Base-by-base conservation (phyloP, 108 stramenopile genomes). In the Skeletonema tropicum region DNA sequence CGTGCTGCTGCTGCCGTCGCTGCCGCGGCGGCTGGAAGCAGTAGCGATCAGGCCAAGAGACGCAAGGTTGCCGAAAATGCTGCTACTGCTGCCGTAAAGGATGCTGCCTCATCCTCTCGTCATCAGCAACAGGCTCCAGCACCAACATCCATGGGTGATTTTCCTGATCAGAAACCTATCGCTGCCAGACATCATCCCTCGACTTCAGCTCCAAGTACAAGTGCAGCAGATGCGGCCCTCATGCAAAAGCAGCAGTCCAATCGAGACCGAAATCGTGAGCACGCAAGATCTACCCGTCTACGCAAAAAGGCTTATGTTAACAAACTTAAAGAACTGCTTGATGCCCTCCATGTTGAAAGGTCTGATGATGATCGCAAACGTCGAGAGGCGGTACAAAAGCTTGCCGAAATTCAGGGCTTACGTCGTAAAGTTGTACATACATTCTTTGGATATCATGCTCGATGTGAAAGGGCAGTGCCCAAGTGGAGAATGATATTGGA, bases 261-360 rank as follows among this genome's bases (percentile, higher is more conserved):
- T 60, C 87, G 95, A 30, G 96, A 98, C 70, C 83, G 97, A 15
- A 98, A 98, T 76, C 80, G 96, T 30, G 98, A 96, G 83, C 96
- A 98, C 73, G 98, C 98, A 14, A 72, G 93, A 29, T 97, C 94
- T 45, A 97, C 98, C 9, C 87, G 98, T 36, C 88, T 96, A 8
- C 90, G 97, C 6, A 98, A 98, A 80, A 98, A 98, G 73, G 97
- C 96, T 14, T 97, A 97, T 82, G 87, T 98, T 19, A 83, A 85
- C 64, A 95, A 94, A 73, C 85, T 98, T 17, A 95, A 97, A 76
- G 94, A 94, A 77, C 80, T 96, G 21, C 90, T 97, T 8, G 96
- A 96, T 52, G 83, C 92, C 29, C 66, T 98, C 41, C 87, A 88
- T 70, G 79, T 82, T 25, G 91, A 94, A 70, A 81, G 93, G 31